Base-by-base conservation (phyloP, 2,329 filamentous ascomycete species). In the Xylariaceae sp. region DNA sequence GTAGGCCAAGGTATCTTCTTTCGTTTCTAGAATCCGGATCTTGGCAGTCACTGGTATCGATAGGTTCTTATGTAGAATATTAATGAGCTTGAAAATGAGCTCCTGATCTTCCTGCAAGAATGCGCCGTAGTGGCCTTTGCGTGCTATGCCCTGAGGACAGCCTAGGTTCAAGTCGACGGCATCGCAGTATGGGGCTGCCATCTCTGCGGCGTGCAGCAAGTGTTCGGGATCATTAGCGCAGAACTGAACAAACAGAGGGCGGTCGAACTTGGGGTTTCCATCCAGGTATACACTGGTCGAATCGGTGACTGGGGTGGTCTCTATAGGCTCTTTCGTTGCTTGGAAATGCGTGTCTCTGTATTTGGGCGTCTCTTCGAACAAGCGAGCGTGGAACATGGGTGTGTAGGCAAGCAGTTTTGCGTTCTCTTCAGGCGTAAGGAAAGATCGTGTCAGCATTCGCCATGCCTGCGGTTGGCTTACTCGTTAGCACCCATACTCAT, bases 151-250 rank as follows among this genome's bases (percentile, higher is more conserved):
- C 72, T 99, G 95, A 1, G 95, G 95, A 75, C 95, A 99, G 6
- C 95, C 95, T 4, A 99, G 80, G 72, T 99, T 99, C 66, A 99
- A 77, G 73, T 99, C 95, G 3, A 99, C 89, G 6, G 95, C 95
- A 73, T 99, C 95, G 75, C 94, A 98, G 74, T 93, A 90, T 0
- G 92, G 91, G 4, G 90, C 87, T 0, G 92, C 93, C 59, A 88
- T 82, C 62, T 84, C 82, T 0, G 94, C 95, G 0, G 95, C 92
- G 24, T 82, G 82, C 44, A 98, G 85, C 17, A 96, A 82, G 50
- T 89, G 86, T n/a, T 89, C 83, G 0, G 92, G 86, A 58, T 95
- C 87, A 74, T 95, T 96, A 61, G 92, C 90, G 80, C 95, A 99
- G 75, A 99, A 99, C 71, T 99, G 95, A 3, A 97, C 94, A 67